Percentiles rank a stretch among this genome's conserved stretches.
Evolutionary conservation across 2,329 filamentous ascomycete genomes (phyloP).

Genomic region (Chaetomium globosum): DNA sequence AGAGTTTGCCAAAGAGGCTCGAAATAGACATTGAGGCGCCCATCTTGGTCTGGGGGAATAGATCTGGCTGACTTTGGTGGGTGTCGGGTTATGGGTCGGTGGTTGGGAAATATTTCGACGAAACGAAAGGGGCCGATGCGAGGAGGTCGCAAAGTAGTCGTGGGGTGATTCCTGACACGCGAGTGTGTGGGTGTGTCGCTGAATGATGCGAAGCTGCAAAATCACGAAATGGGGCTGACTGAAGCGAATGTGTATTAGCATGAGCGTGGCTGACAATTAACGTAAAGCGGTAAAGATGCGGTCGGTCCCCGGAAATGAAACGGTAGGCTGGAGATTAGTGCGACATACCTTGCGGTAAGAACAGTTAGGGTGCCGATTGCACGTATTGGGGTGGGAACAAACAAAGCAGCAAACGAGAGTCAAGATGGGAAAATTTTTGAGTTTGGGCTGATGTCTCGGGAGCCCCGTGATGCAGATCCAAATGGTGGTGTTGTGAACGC

Average conservation of each 20-base stretch:
- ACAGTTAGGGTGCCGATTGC: background rate
- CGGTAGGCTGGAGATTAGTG: slow-evolving; percentile 13
- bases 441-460: slow-evolving; percentile 8
- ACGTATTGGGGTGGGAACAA: background rate
- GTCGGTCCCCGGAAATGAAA: slow-evolving; percentile 17
- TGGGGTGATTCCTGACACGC: background rate
- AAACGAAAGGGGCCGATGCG: background rate
- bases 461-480: slow-evolving; percentile 13
- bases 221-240: background rate
- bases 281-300: background rate
- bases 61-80: slow-evolving; percentile 15
- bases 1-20: slow-evolving; percentile 98
- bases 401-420: slow-evolving; percentile 4
- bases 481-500: slow-evolving; percentile 21
- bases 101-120: background rate
- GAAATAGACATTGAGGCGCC: slow-evolving; percentile 78
- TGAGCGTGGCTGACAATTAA: background rate
- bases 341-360: slow-evolving; percentile 4
- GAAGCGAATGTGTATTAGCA: slow-evolving; percentile 9
- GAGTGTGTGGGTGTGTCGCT: background rate
- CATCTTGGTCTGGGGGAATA: slow-evolving; percentile 61
- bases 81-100: background rate
- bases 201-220: background rate
- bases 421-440: slow-evolving; percentile 3
- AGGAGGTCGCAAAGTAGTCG: background rate